Evolutionary conservation across 2,329 filamentous ascomycete genomes (phyloP), one percentile per base, ranked within the genome.

Genomic region (Fusarium sp.): DNA sequence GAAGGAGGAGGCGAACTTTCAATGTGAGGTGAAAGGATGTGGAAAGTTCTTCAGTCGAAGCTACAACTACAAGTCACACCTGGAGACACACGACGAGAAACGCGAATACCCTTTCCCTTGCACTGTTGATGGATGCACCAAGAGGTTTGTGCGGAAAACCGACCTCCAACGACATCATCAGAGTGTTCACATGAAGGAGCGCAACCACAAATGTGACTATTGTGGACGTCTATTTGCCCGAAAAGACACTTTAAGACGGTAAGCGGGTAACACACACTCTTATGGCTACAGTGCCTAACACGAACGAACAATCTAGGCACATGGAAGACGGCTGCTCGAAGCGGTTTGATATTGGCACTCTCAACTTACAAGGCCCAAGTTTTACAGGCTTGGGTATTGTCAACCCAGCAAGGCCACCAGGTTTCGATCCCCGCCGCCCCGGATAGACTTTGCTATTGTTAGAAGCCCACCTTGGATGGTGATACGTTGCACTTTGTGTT

Each of bases 51-150:
- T 96, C 73, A 91, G 91, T 64, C 82, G 93, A 60, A 89, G 86
- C 69, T 96, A 94, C 78, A 96, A 96, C 76, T 92, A 88, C 77
- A 93, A 91, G 70, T 90, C 92, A 27, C 93, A 96, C 73, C 84
- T 93, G 82, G 89, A 93, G 70, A 93, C 88, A 1, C 93, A 97
- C 71, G 87, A 95, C 70, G 87, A 91, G 13, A 83, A 85, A 56
- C 83, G 89, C 53, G 85, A 86, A 68, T 91, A 90, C 68, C 87
- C 88, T 0, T 89, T 92, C 69, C 80, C 82, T 2, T 96, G 93
- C 74, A 78, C 78, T 2, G 78, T 86, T 27, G 74, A 81, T 3
- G 83, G 82, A 48, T 97, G 93, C 76, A 82, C 77, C 65, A 92
- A 89, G 77, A 85, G 85, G 47, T 96, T 96, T 74, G 90, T 92